A percentile compares a stretch with the other conserved stretches of the same genome.
Conservation (phyloP, 495 filamentous ascomycete genomes). For the Penicillium macrosclerotiorum region DNA sequence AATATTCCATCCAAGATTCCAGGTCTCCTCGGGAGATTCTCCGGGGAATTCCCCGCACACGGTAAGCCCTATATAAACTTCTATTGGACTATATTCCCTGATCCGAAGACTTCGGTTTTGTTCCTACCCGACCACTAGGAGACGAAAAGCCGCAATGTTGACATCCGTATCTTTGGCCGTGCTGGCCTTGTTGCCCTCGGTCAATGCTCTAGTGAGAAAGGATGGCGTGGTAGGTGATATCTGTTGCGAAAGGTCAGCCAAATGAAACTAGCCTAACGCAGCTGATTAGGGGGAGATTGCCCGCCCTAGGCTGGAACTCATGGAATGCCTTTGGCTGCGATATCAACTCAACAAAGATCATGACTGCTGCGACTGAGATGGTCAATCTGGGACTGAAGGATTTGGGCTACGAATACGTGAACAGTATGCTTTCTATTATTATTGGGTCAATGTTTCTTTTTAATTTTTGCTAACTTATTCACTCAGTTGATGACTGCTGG, state of each 20-base stretch:
- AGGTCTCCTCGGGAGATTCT: no score
- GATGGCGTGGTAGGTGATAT: conserved; percentile 25
- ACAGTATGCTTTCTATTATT: conserved; percentile 37
- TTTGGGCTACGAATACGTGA: conserved; percentile 67
- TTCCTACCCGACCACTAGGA: no score
- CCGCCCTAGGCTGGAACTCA: conserved; percentile 60
- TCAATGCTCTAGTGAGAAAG: conserved; percentile 25
- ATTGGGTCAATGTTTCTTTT: background rate
- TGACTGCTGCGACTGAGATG: conserved; percentile 51
- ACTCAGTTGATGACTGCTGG: conserved; percentile 67
- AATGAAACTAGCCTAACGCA: background rate
- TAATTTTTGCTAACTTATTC: background rate
- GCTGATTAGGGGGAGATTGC: conserved; percentile 42
- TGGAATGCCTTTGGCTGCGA: conserved; percentile 62
- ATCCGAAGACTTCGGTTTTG: background rate
- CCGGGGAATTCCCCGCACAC: conserved; percentile 15
- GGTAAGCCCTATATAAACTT: background rate
- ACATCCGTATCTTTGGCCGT: conserved; percentile 9
- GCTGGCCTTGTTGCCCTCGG: conserved; percentile 15
- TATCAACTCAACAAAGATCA: conserved; percentile 50
- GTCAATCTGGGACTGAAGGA: conserved; percentile 55
- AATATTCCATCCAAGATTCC: conserved; percentile 4
- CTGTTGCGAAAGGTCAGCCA: background rate
- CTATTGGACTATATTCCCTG: background rate
- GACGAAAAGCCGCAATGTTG: no score